These are phyloP conservation scores for Austroboletus novae-zelandiae DNA, from an alignment of 1,284 basidiomycete genomes.

Conservation along the genomic window DNA sequence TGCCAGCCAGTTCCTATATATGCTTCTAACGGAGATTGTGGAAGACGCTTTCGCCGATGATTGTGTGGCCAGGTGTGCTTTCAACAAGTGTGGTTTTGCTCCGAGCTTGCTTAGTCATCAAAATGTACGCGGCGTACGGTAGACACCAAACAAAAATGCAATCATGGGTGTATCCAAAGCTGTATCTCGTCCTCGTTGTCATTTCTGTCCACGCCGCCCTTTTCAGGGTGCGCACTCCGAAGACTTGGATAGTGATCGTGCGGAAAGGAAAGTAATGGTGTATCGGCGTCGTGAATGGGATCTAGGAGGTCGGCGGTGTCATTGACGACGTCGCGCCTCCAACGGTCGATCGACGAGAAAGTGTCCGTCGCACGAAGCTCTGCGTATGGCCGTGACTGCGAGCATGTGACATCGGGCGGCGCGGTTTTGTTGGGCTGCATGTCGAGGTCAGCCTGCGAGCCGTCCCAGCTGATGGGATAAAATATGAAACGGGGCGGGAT, in stretches of 20 bases:
- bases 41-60: too few relatives aligned
- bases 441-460: conserved; percentile 9
- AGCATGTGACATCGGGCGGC: neutral
- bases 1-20: too few relatives aligned
- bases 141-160: neutral
- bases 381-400: neutral
- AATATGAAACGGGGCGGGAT: conserved; percentile 22
- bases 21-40: too few relatives aligned
- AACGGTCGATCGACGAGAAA: conserved; percentile 21
- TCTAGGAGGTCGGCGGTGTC: conserved; percentile 14
- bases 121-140: too few relatives aligned
- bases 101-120: neutral
- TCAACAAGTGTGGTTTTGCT: too few relatives aligned
- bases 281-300: conserved; percentile 15
- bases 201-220: neutral
- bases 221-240: neutral
- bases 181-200: conserved; percentile 6
- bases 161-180: conserved; percentile 18
- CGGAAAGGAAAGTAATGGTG: conserved; percentile 13
- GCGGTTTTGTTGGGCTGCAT: neutral
- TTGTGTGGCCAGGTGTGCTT: too few relatives aligned
- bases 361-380: conserved; percentile 10
- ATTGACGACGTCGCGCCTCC: conserved; percentile 19
- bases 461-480: conserved; percentile 28
- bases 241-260: neutral